These are phyloP conservation scores for Acanthochlamys bracteata DNA, from an alignment of 106 monocot species.

Conservation along the genomic window DNA sequence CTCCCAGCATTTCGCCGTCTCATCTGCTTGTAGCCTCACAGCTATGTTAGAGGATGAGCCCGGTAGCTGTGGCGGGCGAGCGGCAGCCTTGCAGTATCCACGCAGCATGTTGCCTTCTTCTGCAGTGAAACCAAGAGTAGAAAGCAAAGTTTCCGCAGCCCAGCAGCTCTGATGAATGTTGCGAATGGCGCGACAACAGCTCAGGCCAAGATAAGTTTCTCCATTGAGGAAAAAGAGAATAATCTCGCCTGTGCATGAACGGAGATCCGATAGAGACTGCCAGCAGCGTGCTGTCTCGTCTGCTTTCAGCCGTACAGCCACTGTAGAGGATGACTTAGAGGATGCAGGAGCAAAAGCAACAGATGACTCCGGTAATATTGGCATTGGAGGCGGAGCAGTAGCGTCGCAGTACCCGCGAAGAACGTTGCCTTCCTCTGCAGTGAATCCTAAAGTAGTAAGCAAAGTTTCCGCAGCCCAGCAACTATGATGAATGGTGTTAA, in stretches of 20 bases:
- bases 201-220: conserved; percentile 55
- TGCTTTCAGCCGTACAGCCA: too few species aligned
- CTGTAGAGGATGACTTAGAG: too few species aligned
- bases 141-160: conserved; percentile 27
- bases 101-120: neutral
- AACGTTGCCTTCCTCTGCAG: conserved; percentile 52
- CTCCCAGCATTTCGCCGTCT: too few species aligned
- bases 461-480: conserved; percentile 74
- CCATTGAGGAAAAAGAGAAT: conserved; percentile 93
- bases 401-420: conserved; percentile 59
- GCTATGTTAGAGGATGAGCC: too few species aligned
- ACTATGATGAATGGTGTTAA: conserved; percentile 41
- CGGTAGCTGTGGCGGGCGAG: too few species aligned
- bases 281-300: too few species aligned
- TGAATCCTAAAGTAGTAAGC: conserved; percentile 61
- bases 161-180: conserved; percentile 60
- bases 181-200: conserved; percentile 55
- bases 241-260: conserved; percentile 46
- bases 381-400: too few species aligned
- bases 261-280: conserved; percentile 13
- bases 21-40: too few species aligned
- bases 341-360: too few species aligned
- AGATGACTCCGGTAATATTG: too few species aligned
- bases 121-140: too few species aligned
- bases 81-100: conserved; percentile 47